Base-by-base conservation (phyloP, 352 stramenopile species). In the Globisporangium echinulatum region DNA sequence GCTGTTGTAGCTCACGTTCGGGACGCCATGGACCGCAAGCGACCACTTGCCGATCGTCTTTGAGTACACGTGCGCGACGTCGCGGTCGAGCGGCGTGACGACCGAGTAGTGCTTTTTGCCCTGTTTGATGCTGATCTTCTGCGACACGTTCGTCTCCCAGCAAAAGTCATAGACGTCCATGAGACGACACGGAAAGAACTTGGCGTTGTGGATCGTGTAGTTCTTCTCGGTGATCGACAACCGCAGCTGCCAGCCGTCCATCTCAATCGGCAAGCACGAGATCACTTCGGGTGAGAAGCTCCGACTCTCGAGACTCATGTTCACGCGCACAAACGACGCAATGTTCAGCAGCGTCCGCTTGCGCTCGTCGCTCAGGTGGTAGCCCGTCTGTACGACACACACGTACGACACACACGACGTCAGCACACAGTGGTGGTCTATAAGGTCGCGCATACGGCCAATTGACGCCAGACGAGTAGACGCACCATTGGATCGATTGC, bases 151-250 rank as follows among this genome's bases (percentile, higher is more conserved):
- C 49, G 82, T 91, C 63, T 94, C 85, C 85, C 85, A 94, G 69
- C 82, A 92, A 55, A 92, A 94, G 67, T 94, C 81, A 56, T 84
- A 88, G 71, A 94, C 75, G 61, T 91, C 82, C 17, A 75, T 69
- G 13, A 87, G 64, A 38, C 84, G 77, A 69, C 82, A 91, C 9
- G 82, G 82, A 64, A 94, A 94, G 59, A 92, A 94, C 70, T 94
- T 94, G 63, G 73, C 73, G 63, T 92, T 94, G 75, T 94, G 80
- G 59, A 92, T 92, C 62, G 85, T 91, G 67, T 92, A 94, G 70
- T 89, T 92, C 68, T 90, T 90, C 66, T 90, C 82, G 7, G 85
- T 94, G 62, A 94, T 94, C 40, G 82, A 79, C 11, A 94, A 69
- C 38, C 85, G 85, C 33, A 94, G 70, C 57, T 90, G 80, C 85